phyloP scores from a whole-genome alignment of 257 asterid genomes.

The Leonotis leonurus region DNA sequence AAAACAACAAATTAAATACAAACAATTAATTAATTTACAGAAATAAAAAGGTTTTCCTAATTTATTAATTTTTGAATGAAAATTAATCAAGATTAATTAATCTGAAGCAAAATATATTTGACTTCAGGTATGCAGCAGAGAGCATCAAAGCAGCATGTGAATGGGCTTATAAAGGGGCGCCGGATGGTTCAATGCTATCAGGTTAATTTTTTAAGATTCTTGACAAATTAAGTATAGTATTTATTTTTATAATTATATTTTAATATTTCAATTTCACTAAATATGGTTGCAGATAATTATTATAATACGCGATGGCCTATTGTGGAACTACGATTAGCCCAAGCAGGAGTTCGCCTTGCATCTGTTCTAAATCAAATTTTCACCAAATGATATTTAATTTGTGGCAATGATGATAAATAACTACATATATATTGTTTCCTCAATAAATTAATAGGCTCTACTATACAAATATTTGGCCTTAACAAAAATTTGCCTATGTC shows the following conservation, averaged over 20 bases:
- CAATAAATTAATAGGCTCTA: too few species aligned
- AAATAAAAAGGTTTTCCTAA: background rate
- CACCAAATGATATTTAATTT: too few species aligned
- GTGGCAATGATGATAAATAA: too few species aligned
- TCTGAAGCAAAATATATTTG: background rate
- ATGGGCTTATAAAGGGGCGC: slow-evolving; percentile 33
- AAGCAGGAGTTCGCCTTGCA: slow-evolving; percentile 34
- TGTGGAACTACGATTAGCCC: slow-evolving; percentile 26
- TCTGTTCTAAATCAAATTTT: slow-evolving; percentile 25
- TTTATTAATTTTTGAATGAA: too few species aligned
- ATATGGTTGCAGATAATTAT: slow-evolving; percentile 25
- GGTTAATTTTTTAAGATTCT: slow-evolving; percentile 9
- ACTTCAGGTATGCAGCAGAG: slow-evolving; percentile 29
- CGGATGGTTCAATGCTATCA: slow-evolving; percentile 18
- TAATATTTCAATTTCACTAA: too few species aligned
- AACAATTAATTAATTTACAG: background rate
- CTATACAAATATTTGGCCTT: too few species aligned
- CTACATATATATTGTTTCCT: too few species aligned
- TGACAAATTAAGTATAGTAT: too few species aligned
- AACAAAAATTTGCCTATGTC: too few species aligned
- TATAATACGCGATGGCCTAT: slow-evolving; percentile 15
- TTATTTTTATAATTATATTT: too few species aligned
- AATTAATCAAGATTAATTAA: background rate
- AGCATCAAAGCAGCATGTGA: slow-evolving; percentile 32
- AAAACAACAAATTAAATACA: background rate